A percentile compares a stretch with the other conserved stretches of the same genome.
These are phyloP conservation scores for Paramecium caudatum DNA, from an alignment of 73 alveolate species.

Conservation along the genomic window DNA sequence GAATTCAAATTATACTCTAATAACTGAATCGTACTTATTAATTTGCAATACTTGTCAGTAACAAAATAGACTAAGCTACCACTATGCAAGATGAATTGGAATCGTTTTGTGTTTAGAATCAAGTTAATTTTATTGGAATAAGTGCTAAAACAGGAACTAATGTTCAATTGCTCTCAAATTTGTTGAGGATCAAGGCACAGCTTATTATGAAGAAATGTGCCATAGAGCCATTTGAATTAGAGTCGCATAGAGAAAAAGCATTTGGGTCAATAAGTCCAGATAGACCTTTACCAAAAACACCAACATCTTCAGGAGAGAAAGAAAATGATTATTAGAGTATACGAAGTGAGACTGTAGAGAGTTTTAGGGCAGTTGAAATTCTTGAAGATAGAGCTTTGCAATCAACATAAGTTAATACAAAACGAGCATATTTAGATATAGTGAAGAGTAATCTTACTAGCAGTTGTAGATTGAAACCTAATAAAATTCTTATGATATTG, in stretches of 20 bases:
- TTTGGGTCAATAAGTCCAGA: not conserved
- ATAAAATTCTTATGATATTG: not conserved
- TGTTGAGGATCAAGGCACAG: not conserved
- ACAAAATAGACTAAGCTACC: not conserved
- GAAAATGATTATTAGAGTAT: not conserved
- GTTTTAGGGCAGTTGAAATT: not conserved
- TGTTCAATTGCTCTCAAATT: not conserved
- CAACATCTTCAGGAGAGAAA: not conserved
- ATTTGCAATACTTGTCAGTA: not conserved
- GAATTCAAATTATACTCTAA: not conserved
- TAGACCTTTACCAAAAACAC: constrained; percentile 42
- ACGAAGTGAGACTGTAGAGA: not conserved
- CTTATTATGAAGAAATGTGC: constrained; percentile 10
- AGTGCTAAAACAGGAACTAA: not conserved
- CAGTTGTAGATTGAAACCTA: not conserved
- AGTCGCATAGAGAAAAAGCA: not conserved
- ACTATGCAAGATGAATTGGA: not conserved
- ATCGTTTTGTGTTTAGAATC: not conserved
- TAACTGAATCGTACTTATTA: not conserved
- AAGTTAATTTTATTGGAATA: not conserved
- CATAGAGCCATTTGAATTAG: not conserved
- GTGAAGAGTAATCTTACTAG: not conserved
- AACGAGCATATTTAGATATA: constrained; percentile 44
- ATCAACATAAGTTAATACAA: not conserved
- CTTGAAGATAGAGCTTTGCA: not conserved